Base-by-base conservation (phyloP, 345 rosid species). In the Salix exigua region DNA sequence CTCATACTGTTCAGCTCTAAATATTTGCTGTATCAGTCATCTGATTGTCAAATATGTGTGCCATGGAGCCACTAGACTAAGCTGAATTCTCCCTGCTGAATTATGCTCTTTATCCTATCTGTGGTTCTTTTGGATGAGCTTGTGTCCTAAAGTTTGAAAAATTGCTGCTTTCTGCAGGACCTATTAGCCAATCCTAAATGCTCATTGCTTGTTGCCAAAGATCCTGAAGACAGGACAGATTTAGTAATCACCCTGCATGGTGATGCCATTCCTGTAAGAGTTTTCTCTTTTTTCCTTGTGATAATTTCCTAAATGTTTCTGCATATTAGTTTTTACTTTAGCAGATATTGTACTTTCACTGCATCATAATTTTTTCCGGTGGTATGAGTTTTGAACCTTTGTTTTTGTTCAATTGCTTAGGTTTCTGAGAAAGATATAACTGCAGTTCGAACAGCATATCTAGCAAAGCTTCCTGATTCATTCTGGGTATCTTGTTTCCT, bases 381-480 rank as follows among this genome's bases (percentile, higher is more conserved):
- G 14, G 46, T 62, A 60, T 70, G 33, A 51, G 74, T 23, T 50
- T 68, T 44, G 14, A n/a, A 67, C 23, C 31, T 11, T 60, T 53
- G n/a, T 28, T 73, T 46, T 72, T 28, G 33, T 35, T 83, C 73
- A 46, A 74, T 71, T 50, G 33, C 80, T 12, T 73, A 96, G 99
- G 94, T 96, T 42, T 55, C 91, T 60, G 93, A 87, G 42, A 80
- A 88, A 74, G 96, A 93, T 68, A 80, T 35, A 68, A 87, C 86
- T 78, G 85, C 94, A 46, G 68, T 83, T 78, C 94, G 96, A 77
- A 78, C 91, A 82, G 86, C 92, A 50, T 95, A 93, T 87, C 78
- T 95, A 78, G 89, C 93, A 72, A 95, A 86, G 86, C 98, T 93
- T 84, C 97, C 99, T 7, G 91, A 81, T 79, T 97, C 99, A 66